Evolutionary conservation across 148 eudicot genomes (phyloP).

Genomic region (Linanthus parryae): DNA sequence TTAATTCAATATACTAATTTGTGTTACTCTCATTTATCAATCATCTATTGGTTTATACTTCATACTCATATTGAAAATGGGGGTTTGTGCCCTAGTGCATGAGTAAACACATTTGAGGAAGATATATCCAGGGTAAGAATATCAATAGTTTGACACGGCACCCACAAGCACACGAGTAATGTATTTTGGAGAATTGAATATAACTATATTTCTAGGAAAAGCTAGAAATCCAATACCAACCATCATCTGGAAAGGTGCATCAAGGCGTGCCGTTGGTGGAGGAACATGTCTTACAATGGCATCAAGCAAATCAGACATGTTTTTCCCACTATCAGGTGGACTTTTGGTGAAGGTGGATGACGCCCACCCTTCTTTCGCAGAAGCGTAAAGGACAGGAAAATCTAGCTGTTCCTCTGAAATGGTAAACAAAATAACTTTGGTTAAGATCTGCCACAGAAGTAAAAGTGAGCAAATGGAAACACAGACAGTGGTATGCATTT

Average conservation of each 20-base stretch:
- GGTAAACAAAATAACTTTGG: slow-evolving; percentile 9
- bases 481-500: background rate
- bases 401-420: slow-evolving; percentile 92
- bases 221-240: slow-evolving; percentile 47
- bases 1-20: no score
- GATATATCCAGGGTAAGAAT: no score
- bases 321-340: slow-evolving; percentile 64
- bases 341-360: slow-evolving; percentile 74
- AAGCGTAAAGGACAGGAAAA: slow-evolving; percentile 97
- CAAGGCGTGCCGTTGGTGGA: slow-evolving; percentile 66
- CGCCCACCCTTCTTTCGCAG: slow-evolving; percentile 99
- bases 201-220: no score
- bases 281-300: slow-evolving; percentile 79
- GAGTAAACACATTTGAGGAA: no score
- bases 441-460: slow-evolving; percentile 1
- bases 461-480: slow-evolving; percentile 3
- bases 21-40: no score
- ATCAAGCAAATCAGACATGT: slow-evolving; percentile 95
- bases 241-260: slow-evolving; percentile 91
- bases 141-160: no score
- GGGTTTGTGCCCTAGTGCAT: no score
- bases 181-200: background rate
- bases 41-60: no score
- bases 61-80: no score
- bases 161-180: background rate